Evolutionary conservation across 2,329 filamentous ascomycete genomes (phyloP).

Genomic region (Penicillium brevicompactum): DNA sequence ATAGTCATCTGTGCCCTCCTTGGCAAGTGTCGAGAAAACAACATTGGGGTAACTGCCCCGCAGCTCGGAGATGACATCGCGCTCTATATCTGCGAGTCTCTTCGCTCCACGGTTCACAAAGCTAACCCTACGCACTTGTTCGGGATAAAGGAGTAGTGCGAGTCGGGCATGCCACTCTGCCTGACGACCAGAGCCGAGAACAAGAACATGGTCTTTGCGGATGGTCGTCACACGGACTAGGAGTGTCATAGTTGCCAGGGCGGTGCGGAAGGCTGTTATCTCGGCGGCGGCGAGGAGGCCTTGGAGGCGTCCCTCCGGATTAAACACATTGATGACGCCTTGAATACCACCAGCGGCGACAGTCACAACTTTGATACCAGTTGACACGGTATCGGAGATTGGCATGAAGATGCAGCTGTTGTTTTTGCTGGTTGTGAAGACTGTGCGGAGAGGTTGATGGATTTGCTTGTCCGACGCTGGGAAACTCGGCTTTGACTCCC

Average conservation of each 20-base stretch:
- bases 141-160: constrained; percentile 50
- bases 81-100: constrained; percentile 55
- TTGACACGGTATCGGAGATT: constrained; percentile 63
- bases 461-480: constrained; percentile 32
- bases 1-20: constrained; percentile 64
- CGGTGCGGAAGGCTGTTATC: constrained; percentile 79
- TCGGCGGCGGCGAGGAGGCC: constrained; percentile 74
- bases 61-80: constrained; percentile 34
- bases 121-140: constrained; percentile 63
- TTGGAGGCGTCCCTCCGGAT: constrained; percentile 60
- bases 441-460: constrained; percentile 48
- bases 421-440: constrained; percentile 41
- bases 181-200: constrained; percentile 54
- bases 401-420: constrained; percentile 74
- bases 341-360: constrained; percentile 52
- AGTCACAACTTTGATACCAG: constrained; percentile 74
- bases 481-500: constrained; percentile 27
- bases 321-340: constrained; percentile 71
- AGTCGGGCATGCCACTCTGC: constrained; percentile 54
- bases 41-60: constrained; percentile 40
- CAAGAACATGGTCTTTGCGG: constrained; percentile 40
- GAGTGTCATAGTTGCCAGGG: constrained; percentile 69
- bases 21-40: constrained; percentile 44
- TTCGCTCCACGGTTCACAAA: constrained; percentile 72
- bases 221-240: constrained; percentile 50